Base-by-base conservation (phyloP, 768 basidiomycete genomes). In the Polyporus arcularius region DNA sequence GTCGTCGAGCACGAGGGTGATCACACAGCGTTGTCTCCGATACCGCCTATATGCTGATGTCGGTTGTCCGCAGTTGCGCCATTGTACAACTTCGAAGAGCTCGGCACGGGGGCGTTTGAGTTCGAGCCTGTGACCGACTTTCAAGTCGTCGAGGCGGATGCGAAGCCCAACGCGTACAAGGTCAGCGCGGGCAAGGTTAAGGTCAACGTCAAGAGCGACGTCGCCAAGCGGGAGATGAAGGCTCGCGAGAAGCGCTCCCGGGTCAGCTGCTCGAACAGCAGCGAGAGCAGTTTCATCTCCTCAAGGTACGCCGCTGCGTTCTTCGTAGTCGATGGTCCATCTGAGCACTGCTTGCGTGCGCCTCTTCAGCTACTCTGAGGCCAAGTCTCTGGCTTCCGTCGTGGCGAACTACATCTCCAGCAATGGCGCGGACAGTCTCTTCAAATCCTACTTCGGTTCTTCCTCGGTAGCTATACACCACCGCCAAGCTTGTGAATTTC, bases 71-170 rank as follows among this genome's bases (percentile, higher is more conserved):
- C 41, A 80, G 78, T 81, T 52, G 74, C 75, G 16, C 62, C 76
- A 2, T 71, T 82, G 41, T 81, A 70, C 69, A 75, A 80, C 69
- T 81, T 82, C 61, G 71, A 74, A 11, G 61, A 74, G 30, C 71
- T 69, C 51, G 80, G 79, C 45, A 63, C 74, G 11, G 79, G 79
- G 8, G 70, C 68, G 14, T 81, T 74, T 72, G 69, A 71, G 31
- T 79, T 82, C 64, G 70, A 68, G 40, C 79, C 80, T 16, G 64
- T 74, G 30, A 73, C 73, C 14, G 72, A 70, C 54, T 80, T 82
- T 73, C 68, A 73, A 60, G 68, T 74, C 26, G 59, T 68, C 54
- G 70, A 68, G 38, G 55, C 49, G 11, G 55, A 53, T 43, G 62
- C 62, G n/a, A 39, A 61, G 54, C 71, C 74, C 65, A 58, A 67